A percentile compares a stretch with the other conserved stretches of the same genome.
Conservation (phyloP, 108 stramenopile species). For the Cyclotella cryptica region DNA sequence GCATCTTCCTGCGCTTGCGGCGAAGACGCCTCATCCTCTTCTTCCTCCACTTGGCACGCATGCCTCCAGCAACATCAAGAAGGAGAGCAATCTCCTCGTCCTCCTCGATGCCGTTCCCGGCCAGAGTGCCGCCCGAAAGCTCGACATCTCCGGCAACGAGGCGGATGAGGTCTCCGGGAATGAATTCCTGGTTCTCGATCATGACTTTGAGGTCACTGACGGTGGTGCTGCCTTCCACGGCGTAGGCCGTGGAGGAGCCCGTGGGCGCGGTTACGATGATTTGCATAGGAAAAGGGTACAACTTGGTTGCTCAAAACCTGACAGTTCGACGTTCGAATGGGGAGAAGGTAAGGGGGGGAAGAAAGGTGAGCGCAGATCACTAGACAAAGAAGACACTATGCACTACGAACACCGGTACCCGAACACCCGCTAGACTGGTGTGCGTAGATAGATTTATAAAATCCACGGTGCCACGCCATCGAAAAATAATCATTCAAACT, state of each 20-base stretch:
- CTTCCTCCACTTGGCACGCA: conserved; percentile 93
- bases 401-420: too few relatives aligned
- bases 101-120: conserved; percentile 82
- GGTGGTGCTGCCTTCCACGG: conserved; percentile 82
- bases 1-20: conserved; percentile 95
- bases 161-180: conserved; percentile 81
- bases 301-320: conserved; percentile 83
- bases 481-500: too few relatives aligned
- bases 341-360: background rate
- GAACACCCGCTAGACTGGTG: too few relatives aligned
- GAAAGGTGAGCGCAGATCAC: background rate
- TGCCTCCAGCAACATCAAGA: conserved; percentile 82
- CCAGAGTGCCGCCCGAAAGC: conserved; percentile 81
- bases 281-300: conserved; percentile 57
- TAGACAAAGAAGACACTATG: background rate
- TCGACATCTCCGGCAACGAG: conserved; percentile 72
- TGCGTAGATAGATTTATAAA: too few relatives aligned
- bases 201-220: conserved; percentile 86
- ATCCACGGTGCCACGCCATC: too few relatives aligned
- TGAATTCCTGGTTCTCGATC: conserved; percentile 90
- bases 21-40: conserved; percentile 95
- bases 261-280: conserved; percentile 70
- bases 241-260: conserved; percentile 75
- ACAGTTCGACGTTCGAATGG: background rate
- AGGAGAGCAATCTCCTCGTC: conserved; percentile 81